These are phyloP conservation scores for Trichoderma aggressivum DNA, from an alignment of 2,329 filamentous ascomycete genomes.

Conservation along the genomic window DNA sequence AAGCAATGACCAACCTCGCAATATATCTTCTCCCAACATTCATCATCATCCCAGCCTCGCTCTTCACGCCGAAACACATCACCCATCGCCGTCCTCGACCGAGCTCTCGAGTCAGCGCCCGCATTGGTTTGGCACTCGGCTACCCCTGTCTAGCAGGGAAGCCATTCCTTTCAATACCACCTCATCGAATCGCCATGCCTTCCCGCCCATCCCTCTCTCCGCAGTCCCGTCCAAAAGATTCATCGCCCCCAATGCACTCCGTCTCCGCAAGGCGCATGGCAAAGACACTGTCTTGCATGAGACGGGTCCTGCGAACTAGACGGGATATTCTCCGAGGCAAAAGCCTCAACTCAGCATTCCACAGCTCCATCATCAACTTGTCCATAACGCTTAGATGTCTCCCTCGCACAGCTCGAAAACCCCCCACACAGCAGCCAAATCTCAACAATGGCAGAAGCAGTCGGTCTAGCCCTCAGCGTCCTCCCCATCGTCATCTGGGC, in stretches of 20 bases:
- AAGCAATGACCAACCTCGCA: background rate
- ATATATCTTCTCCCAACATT: background rate
- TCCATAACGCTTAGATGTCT: background rate
- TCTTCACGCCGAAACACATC: background rate
- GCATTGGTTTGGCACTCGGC: background rate
- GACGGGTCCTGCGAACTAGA: background rate
- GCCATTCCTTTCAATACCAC: slow-evolving; percentile 3
- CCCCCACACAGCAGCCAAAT: background rate
- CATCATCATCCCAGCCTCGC: background rate
- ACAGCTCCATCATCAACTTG: background rate
- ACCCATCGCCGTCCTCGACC: background rate
- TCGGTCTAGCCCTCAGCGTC: slow-evolving; percentile 5
- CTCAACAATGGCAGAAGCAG: slow-evolving; percentile 1
- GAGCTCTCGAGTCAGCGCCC: background rate
- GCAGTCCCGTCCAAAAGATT: background rate
- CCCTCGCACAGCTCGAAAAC: background rate
- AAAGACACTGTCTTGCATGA: background rate
- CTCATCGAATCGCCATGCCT: background rate
- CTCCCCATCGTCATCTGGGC: slow-evolving; percentile 16
- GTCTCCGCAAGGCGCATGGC: background rate
- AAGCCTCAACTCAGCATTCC: background rate
- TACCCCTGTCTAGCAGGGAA: slow-evolving; percentile 6
- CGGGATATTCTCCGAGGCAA: background rate
- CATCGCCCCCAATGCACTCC: background rate
- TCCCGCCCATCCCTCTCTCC: background rate